These are phyloP conservation scores for Solanum hybrid DNA, from an alignment of 305 asterid genomes.

Conservation along the genomic window DNA sequence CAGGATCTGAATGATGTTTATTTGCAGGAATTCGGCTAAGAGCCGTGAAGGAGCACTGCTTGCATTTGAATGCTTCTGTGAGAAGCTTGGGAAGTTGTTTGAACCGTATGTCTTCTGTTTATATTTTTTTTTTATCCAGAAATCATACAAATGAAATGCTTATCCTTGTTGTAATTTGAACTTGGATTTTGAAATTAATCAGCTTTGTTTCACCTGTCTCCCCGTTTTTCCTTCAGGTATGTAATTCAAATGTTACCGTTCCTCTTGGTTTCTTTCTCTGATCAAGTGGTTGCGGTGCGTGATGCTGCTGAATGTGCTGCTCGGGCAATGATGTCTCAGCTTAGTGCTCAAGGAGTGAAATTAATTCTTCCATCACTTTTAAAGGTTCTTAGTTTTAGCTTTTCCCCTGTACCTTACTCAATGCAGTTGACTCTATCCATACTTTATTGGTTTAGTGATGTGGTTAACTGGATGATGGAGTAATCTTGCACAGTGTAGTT, in stretches of 20 bases:
- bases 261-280: constrained; percentile 90
- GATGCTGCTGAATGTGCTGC: constrained; percentile 99
- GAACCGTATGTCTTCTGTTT: constrained; percentile 73
- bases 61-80: constrained; percentile 96
- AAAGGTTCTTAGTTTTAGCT: constrained; percentile 42
- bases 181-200: background rate
- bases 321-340: constrained; percentile 99
- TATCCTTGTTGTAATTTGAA: background rate
- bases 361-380: constrained; percentile 95
- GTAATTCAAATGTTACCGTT: constrained; percentile 90
- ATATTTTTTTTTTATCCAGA: background rate
- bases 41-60: constrained; percentile 94
- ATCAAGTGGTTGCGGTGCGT: constrained; percentile 96
- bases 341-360: constrained; percentile 96
- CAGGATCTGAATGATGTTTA: constrained; percentile 9
- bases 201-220: background rate
- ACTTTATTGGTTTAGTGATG: background rate
- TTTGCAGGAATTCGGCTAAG: constrained; percentile 83
- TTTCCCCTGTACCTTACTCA: background rate
- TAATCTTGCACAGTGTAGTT: background rate
- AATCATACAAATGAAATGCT: constrained; percentile 4
- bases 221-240: constrained; percentile 43
- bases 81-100: constrained; percentile 90
- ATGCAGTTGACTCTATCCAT: background rate
- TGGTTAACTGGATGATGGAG: background rate